Percentiles rank a stretch among this genome's conserved stretches.
phyloP scores from a whole-genome alignment of 306 rosid genomes.

The Quercus berberidifolia region DNA sequence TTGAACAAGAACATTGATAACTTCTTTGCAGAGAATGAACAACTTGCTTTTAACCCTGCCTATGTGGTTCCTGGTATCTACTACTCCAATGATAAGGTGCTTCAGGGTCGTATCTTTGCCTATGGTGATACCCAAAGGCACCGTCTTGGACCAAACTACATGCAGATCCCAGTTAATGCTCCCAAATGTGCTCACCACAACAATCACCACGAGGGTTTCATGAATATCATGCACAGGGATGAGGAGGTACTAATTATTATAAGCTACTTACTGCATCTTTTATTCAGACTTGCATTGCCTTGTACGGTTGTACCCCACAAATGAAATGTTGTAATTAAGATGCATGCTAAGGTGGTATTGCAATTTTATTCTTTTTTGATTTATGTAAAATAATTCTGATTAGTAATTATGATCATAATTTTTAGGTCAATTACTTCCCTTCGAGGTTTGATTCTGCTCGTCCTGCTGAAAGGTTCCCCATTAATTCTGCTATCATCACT shows the following conservation, averaged over 20 bases:
- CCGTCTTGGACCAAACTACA: slow-evolving; percentile 96
- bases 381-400: background rate
- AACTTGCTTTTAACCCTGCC: slow-evolving; percentile 87
- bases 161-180: slow-evolving; percentile 87
- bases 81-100: slow-evolving; percentile 86
- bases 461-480: slow-evolving; percentile 71
- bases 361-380: background rate
- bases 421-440: slow-evolving; percentile 85
- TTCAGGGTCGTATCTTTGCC: slow-evolving; percentile 82
- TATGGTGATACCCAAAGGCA: slow-evolving; percentile 89
- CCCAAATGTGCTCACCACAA: slow-evolving; percentile 91
- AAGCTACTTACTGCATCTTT: background rate
- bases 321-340: too few relatives aligned
- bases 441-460: slow-evolving; percentile 80
- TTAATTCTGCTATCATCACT: slow-evolving; percentile 34
- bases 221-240: slow-evolving; percentile 94
- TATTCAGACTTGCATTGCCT: background rate
- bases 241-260: slow-evolving; percentile 46
- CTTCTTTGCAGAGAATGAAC: slow-evolving; percentile 96
- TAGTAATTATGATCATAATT: slow-evolving; percentile 11
- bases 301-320: too few relatives aligned
- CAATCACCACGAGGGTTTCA: slow-evolving; percentile 89
- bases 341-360: background rate
- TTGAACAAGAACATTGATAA: slow-evolving; percentile 86
- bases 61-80: slow-evolving; percentile 78